These are phyloP conservation scores for Candida schatavii DNA, from an alignment of 805 yeast genomes.

Conservation along the genomic window DNA sequence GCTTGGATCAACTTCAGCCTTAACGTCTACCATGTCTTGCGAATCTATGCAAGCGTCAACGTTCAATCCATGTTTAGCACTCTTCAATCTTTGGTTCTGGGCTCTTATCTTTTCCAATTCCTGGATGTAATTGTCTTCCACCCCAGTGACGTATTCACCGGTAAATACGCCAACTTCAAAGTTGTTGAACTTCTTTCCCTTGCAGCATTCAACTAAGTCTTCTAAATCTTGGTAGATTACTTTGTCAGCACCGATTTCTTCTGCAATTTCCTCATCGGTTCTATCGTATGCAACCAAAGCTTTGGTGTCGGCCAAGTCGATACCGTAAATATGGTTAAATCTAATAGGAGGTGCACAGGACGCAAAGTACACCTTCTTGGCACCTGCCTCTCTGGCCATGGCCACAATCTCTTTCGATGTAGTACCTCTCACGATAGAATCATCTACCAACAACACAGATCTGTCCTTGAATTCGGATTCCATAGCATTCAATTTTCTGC, in stretches of 20 bases:
- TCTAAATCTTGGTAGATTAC: conserved; percentile 85
- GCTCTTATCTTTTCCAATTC: conserved; percentile 84
- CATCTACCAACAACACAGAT: conserved; percentile 88
- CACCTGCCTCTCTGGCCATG: conserved; percentile 99
- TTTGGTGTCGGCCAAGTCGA: conserved; percentile 92
- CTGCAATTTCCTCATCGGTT: conserved; percentile 70
- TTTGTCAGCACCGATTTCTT: conserved; percentile 82
- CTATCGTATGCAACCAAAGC: conserved; percentile 88
- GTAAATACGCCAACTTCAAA: conserved; percentile 98
- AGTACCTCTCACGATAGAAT: conserved; percentile 96
- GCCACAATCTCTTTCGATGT: conserved; percentile 93
- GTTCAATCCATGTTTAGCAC: conserved; percentile 41
- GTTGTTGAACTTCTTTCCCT: conserved; percentile 42
- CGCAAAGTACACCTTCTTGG: conserved; percentile 90
- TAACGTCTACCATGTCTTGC: conserved; percentile 57
- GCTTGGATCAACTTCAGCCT: conserved; percentile 70
- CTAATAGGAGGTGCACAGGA: conserved; percentile 99
- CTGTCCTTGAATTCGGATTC: conserved; percentile 83
- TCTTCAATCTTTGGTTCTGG: conserved; percentile 55
- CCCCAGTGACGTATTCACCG: conserved; percentile 93
- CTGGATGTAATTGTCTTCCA: conserved; percentile 74
- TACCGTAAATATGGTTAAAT: conserved; percentile 93
- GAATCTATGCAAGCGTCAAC: conserved; percentile 42
- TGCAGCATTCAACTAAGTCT: conserved; percentile 81
- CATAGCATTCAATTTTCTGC: conserved; percentile 96